Conservation (phyloP, 345 rosid genomes). For the Syzygium oleosum region DNA sequence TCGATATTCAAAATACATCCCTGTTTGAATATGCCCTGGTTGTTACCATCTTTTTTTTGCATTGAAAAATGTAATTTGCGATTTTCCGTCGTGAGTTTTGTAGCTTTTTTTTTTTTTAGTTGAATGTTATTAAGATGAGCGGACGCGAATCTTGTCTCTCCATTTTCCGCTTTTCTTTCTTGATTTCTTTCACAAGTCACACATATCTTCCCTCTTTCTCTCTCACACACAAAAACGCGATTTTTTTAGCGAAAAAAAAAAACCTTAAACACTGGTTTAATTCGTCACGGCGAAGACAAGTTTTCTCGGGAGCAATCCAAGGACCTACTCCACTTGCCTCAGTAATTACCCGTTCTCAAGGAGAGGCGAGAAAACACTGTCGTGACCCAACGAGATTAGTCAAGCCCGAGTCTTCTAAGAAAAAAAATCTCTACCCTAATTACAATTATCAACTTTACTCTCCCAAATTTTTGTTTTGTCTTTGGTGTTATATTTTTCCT, state of each 20-base stretch:
- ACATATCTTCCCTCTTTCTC: background rate
- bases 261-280: background rate
- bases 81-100: background rate
- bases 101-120: background rate
- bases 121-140: background rate
- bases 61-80: rapidly evolving
- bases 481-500: background rate
- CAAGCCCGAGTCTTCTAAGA: background rate
- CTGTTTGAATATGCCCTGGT: background rate
- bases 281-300: background rate
- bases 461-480: background rate
- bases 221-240: background rate
- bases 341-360: background rate
- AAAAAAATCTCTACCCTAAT: background rate
- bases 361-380: background rate
- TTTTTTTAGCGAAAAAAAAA: too few species aligned
- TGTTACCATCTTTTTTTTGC: background rate
- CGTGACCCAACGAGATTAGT: background rate
- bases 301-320: background rate
- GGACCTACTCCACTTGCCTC: background rate
- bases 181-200: background rate
- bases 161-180: background rate
- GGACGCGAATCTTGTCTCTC: background rate
- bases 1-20: background rate
- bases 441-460: background rate